Evolutionary conservation across 2,329 filamentous ascomycete genomes (phyloP).

Genomic region (Nothomitra cinnamomea): DNA sequence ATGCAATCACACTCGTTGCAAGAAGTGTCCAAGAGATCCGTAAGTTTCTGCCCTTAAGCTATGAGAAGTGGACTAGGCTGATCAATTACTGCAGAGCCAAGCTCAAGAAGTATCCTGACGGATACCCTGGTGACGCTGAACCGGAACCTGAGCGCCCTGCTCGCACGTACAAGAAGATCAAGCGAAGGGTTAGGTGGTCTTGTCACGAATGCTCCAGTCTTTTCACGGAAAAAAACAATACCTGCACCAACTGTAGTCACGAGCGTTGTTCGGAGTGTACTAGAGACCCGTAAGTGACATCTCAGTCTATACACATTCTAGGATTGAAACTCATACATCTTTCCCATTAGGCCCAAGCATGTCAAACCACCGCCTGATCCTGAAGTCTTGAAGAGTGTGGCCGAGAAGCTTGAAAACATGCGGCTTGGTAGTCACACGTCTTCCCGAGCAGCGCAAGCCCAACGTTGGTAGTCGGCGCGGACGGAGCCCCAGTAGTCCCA

Average conservation of each 20-base stretch:
- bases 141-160: slow-evolving; percentile 16
- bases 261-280: slow-evolving; percentile 24
- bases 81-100: slow-evolving; percentile 18
- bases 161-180: slow-evolving; percentile 15
- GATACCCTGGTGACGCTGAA: slow-evolving; percentile 27
- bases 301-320: background rate
- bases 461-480: background rate
- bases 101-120: slow-evolving; percentile 25
- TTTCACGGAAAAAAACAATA: slow-evolving; percentile 19
- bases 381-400: slow-evolving; percentile 21
- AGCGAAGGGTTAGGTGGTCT: slow-evolving; percentile 23
- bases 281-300: slow-evolving; percentile 22
- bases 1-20: slow-evolving; percentile 61
- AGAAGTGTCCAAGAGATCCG: slow-evolving; percentile 65
- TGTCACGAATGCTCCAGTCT: slow-evolving; percentile 23
- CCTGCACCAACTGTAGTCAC: slow-evolving; percentile 24
- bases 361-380: slow-evolving; percentile 23
- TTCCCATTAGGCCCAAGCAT: slow-evolving; percentile 21
- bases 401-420: slow-evolving; percentile 16
- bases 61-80: background rate
- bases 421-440: background rate
- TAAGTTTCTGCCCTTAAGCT: slow-evolving; percentile 29
- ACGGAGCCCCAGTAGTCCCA: background rate
- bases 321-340: background rate
- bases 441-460: background rate